Evolutionary conservation across 768 basidiomycete genomes (phyloP), one percentile per base, ranked within the genome.

Genomic region (Tulasnella sp.): DNA sequence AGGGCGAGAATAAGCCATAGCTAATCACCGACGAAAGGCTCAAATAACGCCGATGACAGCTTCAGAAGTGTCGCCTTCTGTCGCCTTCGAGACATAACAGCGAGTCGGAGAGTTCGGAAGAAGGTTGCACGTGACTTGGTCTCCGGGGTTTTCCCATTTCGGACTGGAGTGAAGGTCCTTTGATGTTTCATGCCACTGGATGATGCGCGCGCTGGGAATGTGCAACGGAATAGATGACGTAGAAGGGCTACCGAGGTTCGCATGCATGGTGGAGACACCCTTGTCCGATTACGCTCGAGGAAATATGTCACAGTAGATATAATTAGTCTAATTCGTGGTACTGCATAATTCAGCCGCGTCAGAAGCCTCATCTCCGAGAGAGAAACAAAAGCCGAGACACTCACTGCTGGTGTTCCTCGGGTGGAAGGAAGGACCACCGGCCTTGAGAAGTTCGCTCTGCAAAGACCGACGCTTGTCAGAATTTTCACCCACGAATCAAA

Each of bases 401-500:
- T 72, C 71, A 72, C 71, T 17, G 62, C 71, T 32, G 62, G 36
- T 40, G 71, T 72, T 37, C 71, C 62, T 19, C 71, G 71, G 35
- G 71, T 63, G 35, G 82, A 79, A 75, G 89, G 89, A 77, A 91
- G 83, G 71, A 88, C 85, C 19, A 87, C 83, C 42, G 90, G 89
- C 36, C 90, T 86, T 47, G 86, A 83, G 79, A 84, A 89, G 81
- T 91, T 89, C 76, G 86, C 88, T 72, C 89, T 62, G 75, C 75
- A 74, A 71, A n/a, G 29, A n/a, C 35, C 36, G 34, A 37, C 16
- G 64, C 9, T 12, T n/a, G 35, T 37, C 19, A 37, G 9, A 36
- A 62, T 35, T 41, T 35, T 41, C 29, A 59, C 32, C 26, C 11
- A 4, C 5, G 12, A 32, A 59, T 19, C 7, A 14, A 29, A 12